Conservation (phyloP, 2,329 filamentous ascomycete genomes). For the Pseudopyricularia javanii region DNA sequence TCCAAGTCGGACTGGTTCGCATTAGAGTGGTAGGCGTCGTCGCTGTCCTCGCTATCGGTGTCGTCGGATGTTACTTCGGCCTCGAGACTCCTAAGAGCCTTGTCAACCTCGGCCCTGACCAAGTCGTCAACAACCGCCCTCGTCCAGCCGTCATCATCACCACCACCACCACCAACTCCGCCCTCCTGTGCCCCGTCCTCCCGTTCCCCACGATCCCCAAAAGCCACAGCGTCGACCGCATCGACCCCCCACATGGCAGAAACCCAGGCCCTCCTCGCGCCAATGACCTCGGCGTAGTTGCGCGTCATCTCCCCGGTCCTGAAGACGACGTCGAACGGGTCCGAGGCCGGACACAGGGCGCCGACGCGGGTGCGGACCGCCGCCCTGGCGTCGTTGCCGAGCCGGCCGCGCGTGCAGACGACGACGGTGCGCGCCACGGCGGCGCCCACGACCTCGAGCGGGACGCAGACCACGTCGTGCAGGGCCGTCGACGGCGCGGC, state of each 20-base stretch:
- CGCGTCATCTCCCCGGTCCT: not conserved
- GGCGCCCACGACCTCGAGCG: not conserved
- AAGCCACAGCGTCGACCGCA: not conserved
- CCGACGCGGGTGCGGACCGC: not conserved
- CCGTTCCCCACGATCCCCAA: not conserved
- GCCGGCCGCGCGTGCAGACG: not conserved
- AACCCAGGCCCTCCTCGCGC: not conserved
- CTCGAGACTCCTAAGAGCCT: not conserved
- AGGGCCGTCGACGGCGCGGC: not conserved
- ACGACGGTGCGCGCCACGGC: not conserved
- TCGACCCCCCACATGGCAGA: not conserved
- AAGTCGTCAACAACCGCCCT: not conserved
- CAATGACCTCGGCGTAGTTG: slow-evolving; percentile 1
- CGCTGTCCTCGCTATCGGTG: not conserved
- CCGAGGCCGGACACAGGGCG: not conserved
- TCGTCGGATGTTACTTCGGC: not conserved
- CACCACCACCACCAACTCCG: not conserved
- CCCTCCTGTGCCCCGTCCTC: not conserved
- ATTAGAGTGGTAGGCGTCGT: too few relatives aligned
- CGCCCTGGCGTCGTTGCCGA: not conserved
- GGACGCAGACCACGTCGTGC: not conserved
- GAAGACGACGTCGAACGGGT: not conserved
- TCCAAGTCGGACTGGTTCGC: too few relatives aligned
- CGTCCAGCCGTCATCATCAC: not conserved
- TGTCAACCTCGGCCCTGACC: not conserved